Evolutionary conservation across 495 filamentous ascomycete species (phyloP).

Genomic region (Penicillium chermesinum): DNA sequence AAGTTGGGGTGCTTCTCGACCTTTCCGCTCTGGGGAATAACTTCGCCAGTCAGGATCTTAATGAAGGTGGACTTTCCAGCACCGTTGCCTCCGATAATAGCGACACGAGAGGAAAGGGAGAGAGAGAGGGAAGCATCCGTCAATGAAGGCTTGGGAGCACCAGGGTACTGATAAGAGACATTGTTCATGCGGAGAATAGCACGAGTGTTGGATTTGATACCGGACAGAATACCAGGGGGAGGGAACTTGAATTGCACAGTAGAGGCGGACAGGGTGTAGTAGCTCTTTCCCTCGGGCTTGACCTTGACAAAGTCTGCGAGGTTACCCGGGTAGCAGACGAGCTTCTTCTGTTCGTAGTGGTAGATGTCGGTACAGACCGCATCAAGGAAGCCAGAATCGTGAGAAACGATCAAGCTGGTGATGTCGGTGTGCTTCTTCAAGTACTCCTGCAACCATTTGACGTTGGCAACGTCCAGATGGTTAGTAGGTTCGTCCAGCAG

Average conservation of each 20-base stretch:
- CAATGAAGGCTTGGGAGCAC: slow-evolving; percentile 79
- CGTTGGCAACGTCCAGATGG: slow-evolving; percentile 93
- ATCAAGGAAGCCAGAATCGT: slow-evolving; percentile 97
- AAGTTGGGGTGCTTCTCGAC: slow-evolving; percentile 99
- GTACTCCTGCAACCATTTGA: slow-evolving; percentile 93
- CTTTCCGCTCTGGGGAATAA: slow-evolving; percentile 76
- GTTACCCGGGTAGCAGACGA: slow-evolving; percentile 91
- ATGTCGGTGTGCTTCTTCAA: slow-evolving; percentile 94
- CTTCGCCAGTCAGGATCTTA: slow-evolving; percentile 95
- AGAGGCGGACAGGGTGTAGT: slow-evolving; percentile 92
- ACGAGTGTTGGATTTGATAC: slow-evolving; percentile 90
- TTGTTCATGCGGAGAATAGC: slow-evolving; percentile 94
- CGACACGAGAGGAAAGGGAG: slow-evolving; percentile 83
- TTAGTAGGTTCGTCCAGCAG: slow-evolving; percentile 98
- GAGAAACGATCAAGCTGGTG: slow-evolving; percentile 93
- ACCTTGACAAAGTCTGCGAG: slow-evolving; percentile 85
- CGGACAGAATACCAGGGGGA: slow-evolving; percentile 85
- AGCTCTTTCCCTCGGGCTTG: slow-evolving; percentile 95
- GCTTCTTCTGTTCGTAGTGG: slow-evolving; percentile 98
- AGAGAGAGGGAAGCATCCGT: slow-evolving; percentile 78
- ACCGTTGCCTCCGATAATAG: slow-evolving; percentile 95
- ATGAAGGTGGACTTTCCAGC: slow-evolving; percentile 98
- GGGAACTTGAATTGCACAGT: slow-evolving; percentile 97
- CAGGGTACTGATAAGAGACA: slow-evolving; percentile 86
- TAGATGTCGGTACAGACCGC: slow-evolving; percentile 98